These are phyloP conservation scores for Candida ulmi DNA, from an alignment of 805 yeast genomes.

Conservation along the genomic window DNA sequence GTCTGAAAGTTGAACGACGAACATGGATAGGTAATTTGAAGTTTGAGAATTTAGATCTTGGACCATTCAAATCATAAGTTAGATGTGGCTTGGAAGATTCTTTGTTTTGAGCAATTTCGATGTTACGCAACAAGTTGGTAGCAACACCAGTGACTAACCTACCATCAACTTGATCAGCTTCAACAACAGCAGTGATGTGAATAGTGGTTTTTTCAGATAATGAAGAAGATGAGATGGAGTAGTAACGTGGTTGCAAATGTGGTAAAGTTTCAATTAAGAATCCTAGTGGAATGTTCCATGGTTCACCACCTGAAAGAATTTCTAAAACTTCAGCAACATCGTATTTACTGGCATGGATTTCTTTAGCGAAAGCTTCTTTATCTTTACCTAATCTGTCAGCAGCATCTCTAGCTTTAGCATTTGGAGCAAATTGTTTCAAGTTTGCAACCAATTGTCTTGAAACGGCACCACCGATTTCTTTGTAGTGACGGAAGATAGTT, in stretches of 20 bases:
- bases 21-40: constrained; percentile 83
- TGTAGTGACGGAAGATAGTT: constrained; percentile 75
- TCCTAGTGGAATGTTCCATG: constrained; percentile 86
- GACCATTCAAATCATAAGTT: constrained; percentile 76
- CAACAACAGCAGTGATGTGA: constrained; percentile 90
- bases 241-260: constrained; percentile 88
- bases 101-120: constrained; percentile 56
- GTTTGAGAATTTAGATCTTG: constrained; percentile 46
- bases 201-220: constrained; percentile 66
- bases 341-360: constrained; percentile 53
- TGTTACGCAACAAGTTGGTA: constrained; percentile 77
- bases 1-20: constrained; percentile 90
- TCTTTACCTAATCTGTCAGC: constrained; percentile 50
- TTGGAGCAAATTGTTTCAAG: constrained; percentile 80
- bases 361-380: constrained; percentile 60
- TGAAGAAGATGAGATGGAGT: constrained; percentile 91
- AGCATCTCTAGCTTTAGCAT: constrained; percentile 39
- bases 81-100: constrained; percentile 37
- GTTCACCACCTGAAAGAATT: constrained; percentile 50
- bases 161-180: constrained; percentile 30
- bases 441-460: constrained; percentile 80
- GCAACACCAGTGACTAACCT: constrained; percentile 65
- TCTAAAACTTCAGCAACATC: constrained; percentile 75
- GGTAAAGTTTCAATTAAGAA: constrained; percentile 78
- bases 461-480: constrained; percentile 89